Evolutionary conservation across 2,329 filamentous ascomycete species (phyloP).

Genomic region (Myriosclerotinia duriaeana): DNA sequence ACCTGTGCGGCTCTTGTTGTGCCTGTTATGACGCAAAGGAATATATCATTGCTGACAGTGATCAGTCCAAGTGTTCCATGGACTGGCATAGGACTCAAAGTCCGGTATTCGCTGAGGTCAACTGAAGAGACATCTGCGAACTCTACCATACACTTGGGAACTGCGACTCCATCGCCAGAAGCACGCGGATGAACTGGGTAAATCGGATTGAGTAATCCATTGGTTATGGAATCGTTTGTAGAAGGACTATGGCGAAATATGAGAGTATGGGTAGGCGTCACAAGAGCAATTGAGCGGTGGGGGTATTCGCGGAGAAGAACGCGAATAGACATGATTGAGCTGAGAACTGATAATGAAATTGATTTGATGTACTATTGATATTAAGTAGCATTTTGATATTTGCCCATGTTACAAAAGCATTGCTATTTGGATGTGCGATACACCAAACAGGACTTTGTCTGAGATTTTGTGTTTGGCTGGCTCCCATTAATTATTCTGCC

Average conservation of each 20-base stretch:
- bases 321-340: constrained; percentile 39
- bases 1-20: constrained; percentile 77
- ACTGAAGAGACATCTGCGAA: constrained; percentile 66
- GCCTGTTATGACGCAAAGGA: constrained; percentile 83
- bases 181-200: constrained; percentile 48
- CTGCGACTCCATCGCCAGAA: constrained; percentile 32
- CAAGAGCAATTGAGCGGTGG: constrained; percentile 82
- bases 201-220: constrained; percentile 58
- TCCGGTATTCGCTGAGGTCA: constrained; percentile 73
- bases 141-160: constrained; percentile 74
- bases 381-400: constrained; percentile 24
- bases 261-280: constrained; percentile 74
- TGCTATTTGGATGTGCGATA: constrained; percentile 10
- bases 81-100: constrained; percentile 70
- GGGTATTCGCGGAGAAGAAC: constrained; percentile 71
- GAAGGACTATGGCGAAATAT: constrained; percentile 77
- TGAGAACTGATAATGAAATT: constrained; percentile 20
- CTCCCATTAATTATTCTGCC: constrained; percentile 6
- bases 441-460: constrained; percentile 15
- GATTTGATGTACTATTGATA: constrained; percentile 19
- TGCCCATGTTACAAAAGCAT: constrained; percentile 17
- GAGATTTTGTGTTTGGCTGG: constrained; percentile 9
- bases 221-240: constrained; percentile 57
- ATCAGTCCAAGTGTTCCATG: constrained; percentile 88
- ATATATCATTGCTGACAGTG: constrained; percentile 79